Evolutionary conservation across 192 early-diverging fungal genomes (phyloP), one percentile per base, ranked within the genome.

Genomic region (Linnemannia schmuckeri): DNA sequence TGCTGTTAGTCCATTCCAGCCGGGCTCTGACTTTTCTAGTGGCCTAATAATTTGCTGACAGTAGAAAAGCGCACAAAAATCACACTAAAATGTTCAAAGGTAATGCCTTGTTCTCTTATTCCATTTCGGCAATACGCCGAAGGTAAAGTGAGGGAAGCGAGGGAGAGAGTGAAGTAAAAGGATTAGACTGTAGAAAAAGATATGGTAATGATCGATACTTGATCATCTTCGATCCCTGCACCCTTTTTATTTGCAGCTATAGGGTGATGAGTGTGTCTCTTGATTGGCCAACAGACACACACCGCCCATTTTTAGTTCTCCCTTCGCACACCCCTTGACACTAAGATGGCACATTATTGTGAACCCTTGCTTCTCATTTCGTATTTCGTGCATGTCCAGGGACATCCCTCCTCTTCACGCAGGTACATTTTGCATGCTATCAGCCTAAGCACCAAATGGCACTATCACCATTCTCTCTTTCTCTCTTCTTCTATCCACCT

Each of bases 371-470:
- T 66, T 33, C 61, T 66, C 27, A 27, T 33, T 66, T 37, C 37
- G 37, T 37, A 37, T 37, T 33, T 33, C 49, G 49, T 52, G 49
- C 49, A 52, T 52, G 17, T 52, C 18, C 49, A 52, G 49, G 49
- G 49, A 52, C 17, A 18, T 52, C 18, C 15, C 6, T 52, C 49
- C 49, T 33, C 27, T 30, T 13, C 61, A 66, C 61, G 61, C 61
- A 66, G 61, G 61, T 66, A 66, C 61, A 66, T 33, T 66, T n/a
- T 66, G 61, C 30, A 33, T 9, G 61, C 27, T 66, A 66, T n/a
- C 27, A 66, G 30, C 4, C 61, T 66, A 66, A 30, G 42, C 20
- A 22, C 49, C 57, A 61, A 63, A 66, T 33, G 61, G 12, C 61
- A 33, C 61, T 33, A 27, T 27, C n/a, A 66, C 13, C 24, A 3